Evolutionary conservation across 2,329 filamentous ascomycete species (phyloP).

Genomic region (Cordyceps cateniannulata): DNA sequence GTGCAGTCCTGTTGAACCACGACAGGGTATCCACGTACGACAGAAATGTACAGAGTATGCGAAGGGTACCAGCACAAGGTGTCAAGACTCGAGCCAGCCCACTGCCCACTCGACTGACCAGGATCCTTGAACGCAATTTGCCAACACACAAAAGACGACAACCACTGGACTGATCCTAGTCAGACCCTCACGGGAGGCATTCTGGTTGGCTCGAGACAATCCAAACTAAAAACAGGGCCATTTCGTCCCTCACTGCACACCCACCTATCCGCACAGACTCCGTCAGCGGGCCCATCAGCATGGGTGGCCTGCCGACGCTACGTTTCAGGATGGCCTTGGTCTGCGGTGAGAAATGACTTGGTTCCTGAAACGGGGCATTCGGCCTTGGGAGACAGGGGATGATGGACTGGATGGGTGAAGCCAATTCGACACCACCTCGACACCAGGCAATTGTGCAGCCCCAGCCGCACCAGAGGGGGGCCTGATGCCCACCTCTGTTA

Average conservation of each 20-base stretch:
- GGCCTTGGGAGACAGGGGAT: constrained; percentile 15
- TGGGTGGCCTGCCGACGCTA: constrained; percentile 11
- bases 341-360: constrained; percentile 22
- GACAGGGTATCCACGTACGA: background rate
- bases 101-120: background rate
- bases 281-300: constrained; percentile 14
- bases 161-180: background rate
- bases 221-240: constrained; percentile 2
- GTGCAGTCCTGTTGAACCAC: background rate
- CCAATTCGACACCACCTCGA: constrained; percentile 15
- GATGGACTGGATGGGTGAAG: constrained; percentile 6
- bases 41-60: background rate
- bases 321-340: constrained; percentile 24
- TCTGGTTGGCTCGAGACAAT: constrained; percentile 5
- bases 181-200: background rate
- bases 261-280: constrained; percentile 11
- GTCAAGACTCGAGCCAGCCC: background rate
- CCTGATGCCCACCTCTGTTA: constrained; percentile 12
- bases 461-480: constrained; percentile 5
- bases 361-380: constrained; percentile 23
- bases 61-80: background rate
- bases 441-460: constrained; percentile 3
- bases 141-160: constrained; percentile 1
- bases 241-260: constrained; percentile 6
- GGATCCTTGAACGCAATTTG: constrained; percentile 1